A percentile compares a stretch with the other conserved stretches of the same genome.
These are phyloP conservation scores for Diaporthe australafricana DNA, from an alignment of 2,329 filamentous ascomycete genomes.

Conservation along the genomic window DNA sequence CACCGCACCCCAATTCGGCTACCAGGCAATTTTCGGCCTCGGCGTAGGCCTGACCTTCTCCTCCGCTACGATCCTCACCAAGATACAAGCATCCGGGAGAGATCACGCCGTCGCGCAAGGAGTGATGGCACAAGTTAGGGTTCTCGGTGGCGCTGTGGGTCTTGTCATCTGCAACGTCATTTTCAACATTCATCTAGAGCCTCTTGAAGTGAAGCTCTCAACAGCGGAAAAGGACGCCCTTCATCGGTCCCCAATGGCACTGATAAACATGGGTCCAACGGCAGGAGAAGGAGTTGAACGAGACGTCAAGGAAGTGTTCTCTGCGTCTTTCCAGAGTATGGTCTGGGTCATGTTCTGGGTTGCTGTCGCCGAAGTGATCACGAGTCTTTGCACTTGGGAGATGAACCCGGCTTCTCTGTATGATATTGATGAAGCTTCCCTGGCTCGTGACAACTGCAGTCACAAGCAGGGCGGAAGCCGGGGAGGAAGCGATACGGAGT, in stretches of 20 bases:
- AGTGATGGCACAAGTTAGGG: constrained; percentile 68
- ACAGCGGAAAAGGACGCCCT: constrained; percentile 53
- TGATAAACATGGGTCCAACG: constrained; percentile 48
- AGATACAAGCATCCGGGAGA: constrained; percentile 59
- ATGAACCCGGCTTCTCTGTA: constrained; percentile 47
- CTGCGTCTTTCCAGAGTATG: constrained; percentile 58
- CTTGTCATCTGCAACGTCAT: constrained; percentile 70
- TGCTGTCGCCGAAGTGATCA: constrained; percentile 55
- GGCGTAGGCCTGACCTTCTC: constrained; percentile 70
- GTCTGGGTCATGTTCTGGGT: constrained; percentile 59
- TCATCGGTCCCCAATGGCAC: constrained; percentile 57
- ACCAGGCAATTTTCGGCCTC: constrained; percentile 67
- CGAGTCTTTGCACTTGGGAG: constrained; percentile 59
- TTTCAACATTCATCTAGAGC: constrained; percentile 59
- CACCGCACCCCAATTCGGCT: constrained; percentile 61
- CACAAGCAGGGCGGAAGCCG: constrained; percentile 33
- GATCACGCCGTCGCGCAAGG: constrained; percentile 70
- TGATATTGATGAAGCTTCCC: constrained; percentile 43
- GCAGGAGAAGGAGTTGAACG: constrained; percentile 43
- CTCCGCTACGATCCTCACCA: constrained; percentile 68
- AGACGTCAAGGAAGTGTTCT: constrained; percentile 55
- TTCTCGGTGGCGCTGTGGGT: constrained; percentile 70
- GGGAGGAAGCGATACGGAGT: constrained; percentile 44
- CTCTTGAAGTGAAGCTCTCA: constrained; percentile 45
- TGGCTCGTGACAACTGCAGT: constrained; percentile 35